Evolutionary conservation across 2,329 filamentous ascomycete genomes (phyloP).

Genomic region (Lachnellula cervina): DNA sequence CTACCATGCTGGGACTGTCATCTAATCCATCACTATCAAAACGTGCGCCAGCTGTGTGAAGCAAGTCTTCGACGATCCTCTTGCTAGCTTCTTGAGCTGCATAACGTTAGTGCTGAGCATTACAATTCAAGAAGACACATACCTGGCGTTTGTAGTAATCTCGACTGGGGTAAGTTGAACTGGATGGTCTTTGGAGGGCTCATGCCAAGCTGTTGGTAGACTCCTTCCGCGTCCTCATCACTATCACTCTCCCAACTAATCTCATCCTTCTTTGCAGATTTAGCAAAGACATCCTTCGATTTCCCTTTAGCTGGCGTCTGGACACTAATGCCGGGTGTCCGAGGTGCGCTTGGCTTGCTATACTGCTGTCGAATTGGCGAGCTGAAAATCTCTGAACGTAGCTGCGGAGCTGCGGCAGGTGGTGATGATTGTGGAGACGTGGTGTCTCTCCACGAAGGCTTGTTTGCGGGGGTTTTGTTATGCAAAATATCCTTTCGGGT

Average conservation of each 20-base stretch:
- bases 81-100: slow-evolving; percentile 73
- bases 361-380: slow-evolving; percentile 55
- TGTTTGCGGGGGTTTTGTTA: slow-evolving; percentile 26
- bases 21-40: slow-evolving; percentile 44
- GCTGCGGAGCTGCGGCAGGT: slow-evolving; percentile 72
- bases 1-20: slow-evolving; percentile 61
- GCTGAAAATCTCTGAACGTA: slow-evolving; percentile 81
- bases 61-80: slow-evolving; percentile 74
- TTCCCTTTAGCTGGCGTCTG: slow-evolving; percentile 62
- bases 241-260: slow-evolving; percentile 68
- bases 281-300: slow-evolving; percentile 47
- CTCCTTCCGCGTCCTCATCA: slow-evolving; percentile 52
- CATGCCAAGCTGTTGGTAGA: slow-evolving; percentile 60
- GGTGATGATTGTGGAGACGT: slow-evolving; percentile 58
- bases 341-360: slow-evolving; percentile 40
- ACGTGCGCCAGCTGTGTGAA: slow-evolving; percentile 73
- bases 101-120: slow-evolving; percentile 4
- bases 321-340: slow-evolving; percentile 81
- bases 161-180: slow-evolving; percentile 72
- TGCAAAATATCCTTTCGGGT: slow-evolving; percentile 36
- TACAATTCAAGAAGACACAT: slow-evolving; percentile 28
- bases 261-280: slow-evolving; percentile 41
- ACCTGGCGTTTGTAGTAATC: slow-evolving; percentile 77
- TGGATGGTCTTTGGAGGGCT: slow-evolving; percentile 93
- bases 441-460: slow-evolving; percentile 30